Conservation (phyloP, 148 eudicot species). For the Rhododendron simsii region DNA sequence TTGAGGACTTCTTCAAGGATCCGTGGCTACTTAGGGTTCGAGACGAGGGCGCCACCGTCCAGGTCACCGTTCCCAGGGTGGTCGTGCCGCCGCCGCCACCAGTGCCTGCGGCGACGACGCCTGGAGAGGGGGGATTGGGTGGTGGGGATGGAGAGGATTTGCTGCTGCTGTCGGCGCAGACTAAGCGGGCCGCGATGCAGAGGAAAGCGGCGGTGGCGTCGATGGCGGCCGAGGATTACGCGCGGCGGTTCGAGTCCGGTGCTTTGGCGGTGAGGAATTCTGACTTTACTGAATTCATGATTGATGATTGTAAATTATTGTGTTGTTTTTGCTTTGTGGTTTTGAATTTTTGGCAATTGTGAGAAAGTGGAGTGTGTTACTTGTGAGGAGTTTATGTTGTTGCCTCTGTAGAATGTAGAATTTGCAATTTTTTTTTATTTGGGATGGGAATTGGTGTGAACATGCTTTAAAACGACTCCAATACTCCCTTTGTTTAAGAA, state of each 20-base stretch:
- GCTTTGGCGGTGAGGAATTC: constrained; percentile 11
- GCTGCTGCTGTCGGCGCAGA: constrained; percentile 64
- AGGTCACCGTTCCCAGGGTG: constrained; percentile 69
- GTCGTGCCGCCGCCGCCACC: constrained; percentile 42
- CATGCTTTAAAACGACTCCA: neutral
- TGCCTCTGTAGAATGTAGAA: neutral
- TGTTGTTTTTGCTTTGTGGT: neutral
- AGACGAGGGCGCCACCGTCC: constrained; percentile 52
- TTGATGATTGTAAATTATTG: neutral
- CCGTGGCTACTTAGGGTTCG: constrained; percentile 61
- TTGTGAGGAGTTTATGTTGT: neutral
- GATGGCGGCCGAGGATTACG: constrained; percentile 77
- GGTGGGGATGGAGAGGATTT: constrained; percentile 25
- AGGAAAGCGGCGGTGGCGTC: constrained; percentile 77
- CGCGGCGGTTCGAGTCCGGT: constrained; percentile 22
- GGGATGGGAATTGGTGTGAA: neutral
- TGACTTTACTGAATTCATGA: neutral
- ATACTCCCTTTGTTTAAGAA: neutral
- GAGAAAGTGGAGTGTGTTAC: neutral
- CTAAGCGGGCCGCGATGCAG: constrained; percentile 72
- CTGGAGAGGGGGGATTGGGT: neutral
- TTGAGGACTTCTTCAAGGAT: constrained; percentile 47
- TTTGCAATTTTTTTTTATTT: neutral
- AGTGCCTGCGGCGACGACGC: neutral
- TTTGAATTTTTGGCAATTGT: neutral